Evolutionary conservation across 305 asterid species (phyloP).

Genomic region (Fraxinus nigra): DNA sequence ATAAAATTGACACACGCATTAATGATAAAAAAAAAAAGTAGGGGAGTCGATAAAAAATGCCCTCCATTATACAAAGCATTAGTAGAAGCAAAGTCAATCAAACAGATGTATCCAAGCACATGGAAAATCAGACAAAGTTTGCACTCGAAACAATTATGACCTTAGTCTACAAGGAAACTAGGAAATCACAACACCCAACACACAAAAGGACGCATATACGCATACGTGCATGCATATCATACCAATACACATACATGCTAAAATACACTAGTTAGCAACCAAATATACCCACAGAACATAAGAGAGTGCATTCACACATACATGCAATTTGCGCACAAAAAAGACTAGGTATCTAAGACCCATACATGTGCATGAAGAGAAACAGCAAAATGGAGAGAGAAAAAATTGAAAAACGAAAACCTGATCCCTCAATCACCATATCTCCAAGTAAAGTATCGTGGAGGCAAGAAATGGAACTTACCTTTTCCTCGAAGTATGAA

Average conservation of each 20-base stretch:
- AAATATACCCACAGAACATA: neutral
- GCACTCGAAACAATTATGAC: neutral
- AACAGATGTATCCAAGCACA: neutral
- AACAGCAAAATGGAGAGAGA: constrained; percentile 1
- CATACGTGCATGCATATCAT: neutral
- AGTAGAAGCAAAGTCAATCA: neutral
- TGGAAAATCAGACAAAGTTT: neutral
- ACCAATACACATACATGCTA: neutral
- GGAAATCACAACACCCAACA: neutral
- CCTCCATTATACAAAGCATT: neutral
- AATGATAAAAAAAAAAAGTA: neutral
- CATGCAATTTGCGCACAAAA: neutral
- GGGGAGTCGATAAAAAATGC: neutral
- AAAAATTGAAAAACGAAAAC: neutral
- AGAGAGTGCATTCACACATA: neutral
- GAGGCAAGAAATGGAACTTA: constrained; percentile 30
- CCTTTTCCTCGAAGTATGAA: constrained; percentile 87
- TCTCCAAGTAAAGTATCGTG: neutral
- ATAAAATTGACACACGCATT: neutral
- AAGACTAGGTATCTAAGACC: neutral
- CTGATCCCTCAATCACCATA: constrained; percentile 16
- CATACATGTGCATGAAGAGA: neutral
- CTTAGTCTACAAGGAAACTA: neutral
- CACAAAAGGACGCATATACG: neutral
- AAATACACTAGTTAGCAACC: neutral